phyloP scores from a whole-genome alignment of 345 rosid species.

The Salix suchowensis region DNA sequence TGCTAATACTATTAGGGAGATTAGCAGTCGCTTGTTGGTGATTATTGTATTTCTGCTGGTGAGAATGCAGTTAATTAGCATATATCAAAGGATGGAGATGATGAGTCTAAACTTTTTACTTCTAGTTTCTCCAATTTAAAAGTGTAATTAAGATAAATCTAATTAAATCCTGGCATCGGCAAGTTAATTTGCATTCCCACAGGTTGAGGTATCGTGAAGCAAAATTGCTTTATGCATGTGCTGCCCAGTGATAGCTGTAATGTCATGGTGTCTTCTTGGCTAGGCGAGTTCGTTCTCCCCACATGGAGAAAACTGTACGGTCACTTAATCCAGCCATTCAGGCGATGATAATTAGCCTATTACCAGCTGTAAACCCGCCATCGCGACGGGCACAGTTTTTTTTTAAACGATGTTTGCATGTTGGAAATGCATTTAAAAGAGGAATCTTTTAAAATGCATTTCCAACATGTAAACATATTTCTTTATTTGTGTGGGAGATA shows the following conservation, averaged over 20 bases:
- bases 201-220: neutral
- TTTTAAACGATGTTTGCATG: too few relatives aligned
- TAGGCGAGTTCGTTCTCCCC: conserved; percentile 1
- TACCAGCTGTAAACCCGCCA: neutral
- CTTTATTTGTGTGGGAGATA: too few relatives aligned
- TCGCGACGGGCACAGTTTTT: too few relatives aligned
- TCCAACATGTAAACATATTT: too few relatives aligned
- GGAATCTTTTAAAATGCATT: too few relatives aligned
- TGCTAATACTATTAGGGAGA: neutral
- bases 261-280: neutral
- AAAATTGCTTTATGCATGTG: neutral
- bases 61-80: neutral
- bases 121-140: neutral
- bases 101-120: neutral
- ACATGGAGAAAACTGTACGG: conserved; percentile 2
- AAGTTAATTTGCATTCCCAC: too few relatives aligned
- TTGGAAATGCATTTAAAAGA: too few relatives aligned
- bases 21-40: too few relatives aligned
- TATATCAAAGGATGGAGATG: neutral
- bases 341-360: neutral
- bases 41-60: neutral
- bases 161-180: too few relatives aligned
- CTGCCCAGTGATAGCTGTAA: conserved; percentile 10
- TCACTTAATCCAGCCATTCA: neutral
- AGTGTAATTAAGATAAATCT: too few relatives aligned